Evolutionary conservation across 768 basidiomycete species (phyloP).

Genomic region (Psilocybe subaeruginosa): DNA sequence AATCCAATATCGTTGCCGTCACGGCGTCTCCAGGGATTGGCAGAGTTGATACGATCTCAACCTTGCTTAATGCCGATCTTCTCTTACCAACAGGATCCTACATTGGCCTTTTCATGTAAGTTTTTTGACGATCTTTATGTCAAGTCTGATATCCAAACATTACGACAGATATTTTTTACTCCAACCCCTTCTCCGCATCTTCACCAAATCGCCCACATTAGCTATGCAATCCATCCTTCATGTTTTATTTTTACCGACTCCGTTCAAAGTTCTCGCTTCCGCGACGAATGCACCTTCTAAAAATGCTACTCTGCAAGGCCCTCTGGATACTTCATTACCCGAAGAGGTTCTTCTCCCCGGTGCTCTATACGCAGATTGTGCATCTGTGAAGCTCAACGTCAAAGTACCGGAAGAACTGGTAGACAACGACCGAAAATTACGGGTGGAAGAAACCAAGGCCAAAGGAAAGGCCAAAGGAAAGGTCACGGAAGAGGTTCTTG

Average conservation of each 20-base stretch:
- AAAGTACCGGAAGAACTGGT: conserved; percentile 20
- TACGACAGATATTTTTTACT: conserved; percentile 61
- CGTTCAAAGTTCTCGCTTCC: conserved; percentile 58
- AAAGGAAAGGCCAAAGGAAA: conserved; percentile 17
- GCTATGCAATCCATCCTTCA: conserved; percentile 82
- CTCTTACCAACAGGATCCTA: conserved; percentile 37
- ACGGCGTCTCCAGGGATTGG: conserved; percentile 79
- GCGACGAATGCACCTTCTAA: conserved; percentile 9
- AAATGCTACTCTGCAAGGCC: conserved; percentile 3
- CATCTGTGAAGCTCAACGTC: conserved; percentile 55
- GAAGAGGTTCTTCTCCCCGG: conserved; percentile 79
- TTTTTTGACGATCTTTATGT: conserved; percentile 19
- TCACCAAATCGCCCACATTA: conserved; percentile 68
- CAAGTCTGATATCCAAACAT: neutral
- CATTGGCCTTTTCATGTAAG: conserved; percentile 54
- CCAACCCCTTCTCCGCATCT: conserved; percentile 67
- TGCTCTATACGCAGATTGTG: conserved; percentile 77
- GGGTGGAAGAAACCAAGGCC: conserved; percentile 23
- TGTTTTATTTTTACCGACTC: conserved; percentile 79
- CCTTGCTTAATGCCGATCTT: conserved; percentile 53
- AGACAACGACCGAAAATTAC: conserved; percentile 17
- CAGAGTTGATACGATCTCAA: conserved; percentile 67
- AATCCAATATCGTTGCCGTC: conserved; percentile 76
- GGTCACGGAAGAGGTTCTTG: conserved; percentile 34
- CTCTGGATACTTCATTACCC: conserved; percentile 28